These are phyloP conservation scores for Ziziphus jujuba DNA, from an alignment of 306 rosid genomes.

Conservation along the genomic window DNA sequence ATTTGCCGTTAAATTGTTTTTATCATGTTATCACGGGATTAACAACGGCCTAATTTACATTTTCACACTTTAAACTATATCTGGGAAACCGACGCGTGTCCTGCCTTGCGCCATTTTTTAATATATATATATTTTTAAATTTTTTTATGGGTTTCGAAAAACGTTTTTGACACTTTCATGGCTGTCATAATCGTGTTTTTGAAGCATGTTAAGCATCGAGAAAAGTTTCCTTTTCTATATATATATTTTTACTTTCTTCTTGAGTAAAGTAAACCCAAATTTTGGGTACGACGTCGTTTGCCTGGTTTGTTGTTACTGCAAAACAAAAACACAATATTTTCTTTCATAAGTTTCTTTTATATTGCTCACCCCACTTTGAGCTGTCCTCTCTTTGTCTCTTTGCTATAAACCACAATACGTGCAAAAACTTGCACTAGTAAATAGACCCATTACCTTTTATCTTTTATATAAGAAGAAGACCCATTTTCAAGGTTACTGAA, in stretches of 20 bases:
- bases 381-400: constrained; percentile 38
- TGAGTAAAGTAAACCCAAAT: neutral
- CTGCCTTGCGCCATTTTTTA: no score
- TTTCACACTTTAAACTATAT: neutral
- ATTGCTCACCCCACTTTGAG: constrained; percentile 14
- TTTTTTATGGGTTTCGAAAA: no score
- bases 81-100: constrained; percentile 20
- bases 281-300: neutral
- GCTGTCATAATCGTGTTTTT: neutral
- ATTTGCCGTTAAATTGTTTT: neutral
- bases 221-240: no score
- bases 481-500: neutral
- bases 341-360: neutral
- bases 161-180: no score
- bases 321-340: neutral
- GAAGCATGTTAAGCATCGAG: neutral
- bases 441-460: constrained; percentile 14
- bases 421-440: constrained; percentile 3
- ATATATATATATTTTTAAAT: neutral
- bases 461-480: neutral
- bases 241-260: no score
- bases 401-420: constrained; percentile 10
- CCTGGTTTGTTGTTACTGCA: neutral
- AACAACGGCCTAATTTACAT: neutral
- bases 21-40: constrained; percentile 28